Evolutionary conservation across 768 basidiomycete species (phyloP).

Genomic region (Mycena belliarum): DNA sequence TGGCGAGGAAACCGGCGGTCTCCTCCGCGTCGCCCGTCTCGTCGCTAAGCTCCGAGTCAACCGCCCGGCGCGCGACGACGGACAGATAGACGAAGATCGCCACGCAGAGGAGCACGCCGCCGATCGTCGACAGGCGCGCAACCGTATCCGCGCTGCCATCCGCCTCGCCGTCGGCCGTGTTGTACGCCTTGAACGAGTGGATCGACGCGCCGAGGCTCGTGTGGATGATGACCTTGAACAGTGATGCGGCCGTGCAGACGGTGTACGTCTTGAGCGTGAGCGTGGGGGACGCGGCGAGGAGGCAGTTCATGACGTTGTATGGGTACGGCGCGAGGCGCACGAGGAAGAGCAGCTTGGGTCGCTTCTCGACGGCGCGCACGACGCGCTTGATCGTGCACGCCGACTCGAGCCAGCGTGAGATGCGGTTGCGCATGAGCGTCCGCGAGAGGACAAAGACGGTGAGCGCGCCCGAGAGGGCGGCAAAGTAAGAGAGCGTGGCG

Average conservation of each 20-base stretch:
- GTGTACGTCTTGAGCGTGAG: conserved; percentile 80
- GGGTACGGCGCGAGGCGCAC: conserved; percentile 92
- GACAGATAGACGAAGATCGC: conserved; percentile 80
- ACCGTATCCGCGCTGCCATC: conserved; percentile 45
- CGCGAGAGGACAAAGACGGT: conserved; percentile 83
- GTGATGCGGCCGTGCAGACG: conserved; percentile 75
- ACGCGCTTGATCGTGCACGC: conserved; percentile 76
- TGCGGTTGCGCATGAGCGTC: conserved; percentile 66
- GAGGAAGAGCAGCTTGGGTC: conserved; percentile 85
- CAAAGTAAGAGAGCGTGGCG: conserved; percentile 83
- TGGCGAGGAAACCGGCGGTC: conserved; percentile 16
- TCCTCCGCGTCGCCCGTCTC: conserved; percentile 26
- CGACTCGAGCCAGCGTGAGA: conserved; percentile 71
- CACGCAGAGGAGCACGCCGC: conserved; percentile 70
- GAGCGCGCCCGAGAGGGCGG: conserved; percentile 83
- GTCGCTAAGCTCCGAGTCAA: conserved; percentile 51
- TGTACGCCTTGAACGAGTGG: conserved; percentile 76
- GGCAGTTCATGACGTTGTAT: conserved; percentile 94
- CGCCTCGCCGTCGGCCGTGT: conserved; percentile 38
- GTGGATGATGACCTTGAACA: conserved; percentile 90
- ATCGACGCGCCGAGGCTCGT: conserved; percentile 86
- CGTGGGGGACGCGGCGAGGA: conserved; percentile 84
- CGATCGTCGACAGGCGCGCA: conserved; percentile 63
- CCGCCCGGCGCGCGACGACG: conserved; percentile 70
- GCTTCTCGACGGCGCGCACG: conserved; percentile 84